Percentiles rank a stretch among this genome's conserved stretches.
Evolutionary conservation across 2,329 filamentous ascomycete species (phyloP).

Genomic region (Pseudogymnoascus sp.): DNA sequence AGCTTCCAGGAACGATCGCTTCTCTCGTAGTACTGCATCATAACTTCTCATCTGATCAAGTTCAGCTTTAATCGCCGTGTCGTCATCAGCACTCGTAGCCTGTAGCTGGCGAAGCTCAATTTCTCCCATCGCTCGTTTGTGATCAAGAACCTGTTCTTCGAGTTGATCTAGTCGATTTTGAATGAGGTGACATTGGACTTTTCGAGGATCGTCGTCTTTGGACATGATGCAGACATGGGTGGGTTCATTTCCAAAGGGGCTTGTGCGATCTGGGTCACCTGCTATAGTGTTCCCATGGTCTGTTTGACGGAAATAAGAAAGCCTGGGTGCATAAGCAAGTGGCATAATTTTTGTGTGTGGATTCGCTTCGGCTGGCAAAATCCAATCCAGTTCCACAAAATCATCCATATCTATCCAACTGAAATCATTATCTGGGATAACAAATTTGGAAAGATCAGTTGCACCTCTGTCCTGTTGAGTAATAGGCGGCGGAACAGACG

Average conservation of each 20-base stretch:
- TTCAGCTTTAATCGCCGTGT: slow-evolving; percentile 45
- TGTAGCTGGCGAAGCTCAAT: slow-evolving; percentile 59
- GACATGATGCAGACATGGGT: slow-evolving; percentile 97
- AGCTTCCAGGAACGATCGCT: slow-evolving; percentile 48
- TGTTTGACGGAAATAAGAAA: slow-evolving; percentile 96
- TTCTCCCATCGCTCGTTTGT: slow-evolving; percentile 64
- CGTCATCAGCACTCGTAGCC: slow-evolving; percentile 30
- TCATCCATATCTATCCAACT: slow-evolving; percentile 99
- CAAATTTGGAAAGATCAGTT: slow-evolving; percentile 76
- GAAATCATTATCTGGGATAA: slow-evolving; percentile 88
- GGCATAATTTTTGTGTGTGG: slow-evolving; percentile 92
- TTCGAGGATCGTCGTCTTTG: slow-evolving; percentile 75
- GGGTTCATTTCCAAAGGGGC: slow-evolving; percentile 84
- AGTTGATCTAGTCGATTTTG: slow-evolving; percentile 71
- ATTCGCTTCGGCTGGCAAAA: slow-evolving; percentile 78
- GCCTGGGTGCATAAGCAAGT: slow-evolving; percentile 81
- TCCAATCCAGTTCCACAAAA: slow-evolving; percentile 97
- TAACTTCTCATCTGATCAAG: slow-evolving; percentile 52
- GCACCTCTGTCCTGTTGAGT: slow-evolving; percentile 47
- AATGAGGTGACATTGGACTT: slow-evolving; percentile 80
- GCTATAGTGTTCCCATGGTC: slow-evolving; percentile 76
- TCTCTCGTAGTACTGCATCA: slow-evolving; percentile 46
- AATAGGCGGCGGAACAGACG: slow-evolving; percentile 39
- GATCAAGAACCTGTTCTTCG: slow-evolving; percentile 66
- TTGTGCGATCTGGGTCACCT: slow-evolving; percentile 73